A percentile compares a stretch with the other conserved stretches of the same genome.
phyloP scores from a whole-genome alignment of 495 filamentous ascomycete genomes.

The Apiosordaria backusii region DNA sequence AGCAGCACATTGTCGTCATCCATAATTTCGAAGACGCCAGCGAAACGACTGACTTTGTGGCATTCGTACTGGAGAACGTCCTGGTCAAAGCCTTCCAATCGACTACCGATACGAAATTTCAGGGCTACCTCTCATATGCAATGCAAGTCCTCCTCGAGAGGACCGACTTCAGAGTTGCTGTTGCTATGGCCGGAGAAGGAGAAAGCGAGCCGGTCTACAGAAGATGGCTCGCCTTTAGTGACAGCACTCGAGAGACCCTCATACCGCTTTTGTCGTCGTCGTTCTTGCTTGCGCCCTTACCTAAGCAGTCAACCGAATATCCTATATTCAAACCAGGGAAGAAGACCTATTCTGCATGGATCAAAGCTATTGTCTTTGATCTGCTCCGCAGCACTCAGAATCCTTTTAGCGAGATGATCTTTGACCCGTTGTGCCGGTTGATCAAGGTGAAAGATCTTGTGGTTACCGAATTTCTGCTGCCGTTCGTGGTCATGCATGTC shows the following conservation, averaged over 20 bases:
- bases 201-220: constrained; percentile 42
- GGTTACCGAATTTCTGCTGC: constrained; percentile 80
- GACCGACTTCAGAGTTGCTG: constrained; percentile 63
- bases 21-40: constrained; percentile 77
- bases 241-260: constrained; percentile 69
- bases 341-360: constrained; percentile 73
- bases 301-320: constrained; percentile 57
- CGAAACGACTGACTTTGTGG: constrained; percentile 81
- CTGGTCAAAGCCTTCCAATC: constrained; percentile 89
- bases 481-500: constrained; percentile 76
- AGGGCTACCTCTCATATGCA: constrained; percentile 84
- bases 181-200: constrained; percentile 23
- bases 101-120: constrained; percentile 76
- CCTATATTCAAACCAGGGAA: constrained; percentile 66
- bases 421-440: constrained; percentile 72
- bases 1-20: constrained; percentile 73
- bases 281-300: constrained; percentile 64
- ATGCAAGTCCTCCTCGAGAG: constrained; percentile 88
- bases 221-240: constrained; percentile 73
- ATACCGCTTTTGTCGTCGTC: constrained; percentile 82
- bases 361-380: constrained; percentile 74
- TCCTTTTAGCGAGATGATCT: constrained; percentile 67
- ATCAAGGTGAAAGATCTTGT: constrained; percentile 78
- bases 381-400: constrained; percentile 69
- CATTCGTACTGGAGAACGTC: constrained; percentile 79